Evolutionary conservation across 495 filamentous ascomycete genomes (phyloP).

Genomic region (Talaromyces borbonicus): DNA sequence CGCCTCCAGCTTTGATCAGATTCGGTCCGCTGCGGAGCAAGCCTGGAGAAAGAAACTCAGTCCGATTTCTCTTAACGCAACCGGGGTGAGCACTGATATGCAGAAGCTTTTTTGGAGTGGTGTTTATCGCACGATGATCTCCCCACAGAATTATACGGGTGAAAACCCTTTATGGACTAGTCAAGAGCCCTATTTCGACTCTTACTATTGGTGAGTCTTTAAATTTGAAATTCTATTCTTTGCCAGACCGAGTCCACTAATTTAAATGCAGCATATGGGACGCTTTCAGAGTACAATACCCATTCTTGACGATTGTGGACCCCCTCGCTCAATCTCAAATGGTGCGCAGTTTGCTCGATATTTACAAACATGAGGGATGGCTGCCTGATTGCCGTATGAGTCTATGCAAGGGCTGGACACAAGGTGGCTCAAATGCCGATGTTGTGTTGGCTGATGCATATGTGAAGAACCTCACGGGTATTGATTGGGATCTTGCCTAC

Average conservation of each 20-base stretch:
- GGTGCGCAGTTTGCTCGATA: constrained; percentile 40
- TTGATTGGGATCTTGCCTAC: constrained; percentile 37
- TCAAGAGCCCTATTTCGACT: constrained; percentile 56
- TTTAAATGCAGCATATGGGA: constrained; percentile 16
- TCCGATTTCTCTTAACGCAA: constrained; percentile 39
- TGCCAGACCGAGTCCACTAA: too few species aligned
- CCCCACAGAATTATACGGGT: constrained; percentile 56
- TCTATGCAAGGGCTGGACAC: constrained; percentile 51
- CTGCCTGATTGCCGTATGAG: constrained; percentile 43
- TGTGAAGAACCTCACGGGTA: constrained; percentile 26
- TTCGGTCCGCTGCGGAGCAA: constrained; percentile 33
- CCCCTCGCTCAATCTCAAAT: constrained; percentile 43
- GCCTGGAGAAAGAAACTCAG: constrained; percentile 48
- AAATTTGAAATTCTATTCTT: too few species aligned
- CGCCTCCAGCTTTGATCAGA: constrained; percentile 31
- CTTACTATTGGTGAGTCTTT: constrained; percentile 14
- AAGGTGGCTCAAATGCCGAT: constrained; percentile 58
- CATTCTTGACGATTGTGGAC: constrained; percentile 52
- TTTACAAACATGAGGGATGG: constrained; percentile 18
- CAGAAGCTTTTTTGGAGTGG: constrained; percentile 50
- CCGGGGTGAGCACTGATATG: constrained; percentile 31
- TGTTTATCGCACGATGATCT: constrained; percentile 55
- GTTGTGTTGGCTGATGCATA: constrained; percentile 9
- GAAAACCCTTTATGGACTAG: constrained; percentile 55
- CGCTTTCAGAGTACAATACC: constrained; percentile 11